Percentiles rank a stretch among this genome's conserved stretches.
phyloP scores from a whole-genome alignment of 257 asterid genomes.

The Henckelia pumila region DNA sequence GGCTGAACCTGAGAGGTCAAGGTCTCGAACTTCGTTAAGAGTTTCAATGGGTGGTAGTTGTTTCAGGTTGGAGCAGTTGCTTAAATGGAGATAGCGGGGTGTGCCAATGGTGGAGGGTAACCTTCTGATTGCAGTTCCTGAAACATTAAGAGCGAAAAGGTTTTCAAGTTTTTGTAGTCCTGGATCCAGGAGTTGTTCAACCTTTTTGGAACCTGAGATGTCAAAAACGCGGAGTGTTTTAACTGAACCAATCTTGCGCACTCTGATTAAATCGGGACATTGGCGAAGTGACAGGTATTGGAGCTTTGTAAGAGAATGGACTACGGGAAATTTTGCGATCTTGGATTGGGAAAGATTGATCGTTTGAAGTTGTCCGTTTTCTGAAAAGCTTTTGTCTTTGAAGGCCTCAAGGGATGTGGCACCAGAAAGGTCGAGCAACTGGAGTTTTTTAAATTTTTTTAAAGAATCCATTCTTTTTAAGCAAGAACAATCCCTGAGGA shows the following conservation, averaged over 20 bases:
- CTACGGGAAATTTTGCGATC: constrained; percentile 33
- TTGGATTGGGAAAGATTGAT: constrained; percentile 36
- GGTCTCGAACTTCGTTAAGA: constrained; percentile 23
- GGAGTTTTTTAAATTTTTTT: constrained; percentile 18
- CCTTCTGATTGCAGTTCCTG: constrained; percentile 31
- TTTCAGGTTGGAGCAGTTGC: constrained; percentile 24
- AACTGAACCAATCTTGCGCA: constrained; percentile 30
- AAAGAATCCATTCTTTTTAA: constrained; percentile 17
- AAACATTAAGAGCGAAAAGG: constrained; percentile 30
- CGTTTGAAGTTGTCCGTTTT: constrained; percentile 26
- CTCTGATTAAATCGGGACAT: constrained; percentile 26
- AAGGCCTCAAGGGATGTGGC: constrained; percentile 24
- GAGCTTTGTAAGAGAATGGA: constrained; percentile 29
- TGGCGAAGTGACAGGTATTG: constrained; percentile 31
- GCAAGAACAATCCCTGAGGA: constrained; percentile 24
- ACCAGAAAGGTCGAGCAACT: constrained; percentile 37
- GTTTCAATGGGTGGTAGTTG: constrained; percentile 27
- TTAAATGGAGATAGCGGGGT: constrained; percentile 25
- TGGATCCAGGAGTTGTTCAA: constrained; percentile 43
- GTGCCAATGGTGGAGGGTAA: constrained; percentile 31
- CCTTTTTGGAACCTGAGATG: constrained; percentile 34
- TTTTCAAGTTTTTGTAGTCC: constrained; percentile 22
- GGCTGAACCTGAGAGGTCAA: constrained; percentile 35
- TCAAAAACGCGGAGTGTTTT: constrained; percentile 31
- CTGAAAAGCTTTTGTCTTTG: constrained; percentile 32